Evolutionary conservation across 371 early-diverging fungal genomes (phyloP).

Genomic region (Mortierella sp.): DNA sequence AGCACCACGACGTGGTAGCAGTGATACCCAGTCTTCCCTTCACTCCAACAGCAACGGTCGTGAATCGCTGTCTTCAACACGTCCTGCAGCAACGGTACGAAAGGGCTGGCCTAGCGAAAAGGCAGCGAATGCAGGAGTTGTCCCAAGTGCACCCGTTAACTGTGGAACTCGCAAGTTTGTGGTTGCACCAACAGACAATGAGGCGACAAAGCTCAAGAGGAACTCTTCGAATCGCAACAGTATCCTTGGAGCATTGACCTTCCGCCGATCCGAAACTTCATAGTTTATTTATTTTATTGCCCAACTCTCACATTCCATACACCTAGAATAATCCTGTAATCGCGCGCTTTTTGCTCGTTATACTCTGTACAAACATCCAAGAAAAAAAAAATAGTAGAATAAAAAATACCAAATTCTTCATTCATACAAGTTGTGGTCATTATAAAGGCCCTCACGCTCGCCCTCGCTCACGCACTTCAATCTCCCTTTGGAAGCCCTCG

Average conservation of each 20-base stretch:
- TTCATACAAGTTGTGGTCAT: no score
- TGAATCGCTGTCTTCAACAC: slow-evolving; percentile 35
- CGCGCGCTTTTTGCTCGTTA: neutral
- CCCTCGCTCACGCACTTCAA: no score
- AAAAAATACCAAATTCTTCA: neutral
- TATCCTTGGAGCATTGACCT: slow-evolving; percentile 38
- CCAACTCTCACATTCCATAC: no score
- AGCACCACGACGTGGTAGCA: slow-evolving; percentile 35
- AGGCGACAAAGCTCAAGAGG: slow-evolving; percentile 39
- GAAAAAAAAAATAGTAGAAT: neutral
- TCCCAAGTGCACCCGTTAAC: slow-evolving; percentile 35
- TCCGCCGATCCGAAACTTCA: slow-evolving; percentile 47
- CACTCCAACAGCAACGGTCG: slow-evolving; percentile 36
- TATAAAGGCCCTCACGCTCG: no score
- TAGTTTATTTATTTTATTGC: slow-evolving; percentile 2
- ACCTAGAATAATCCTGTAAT: neutral
- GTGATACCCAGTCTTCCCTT: slow-evolving; percentile 32
- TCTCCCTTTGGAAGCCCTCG: no score
- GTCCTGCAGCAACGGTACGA: slow-evolving; percentile 49
- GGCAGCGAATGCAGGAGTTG: slow-evolving; percentile 54
- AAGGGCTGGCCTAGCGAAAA: slow-evolving; percentile 59
- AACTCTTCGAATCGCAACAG: slow-evolving; percentile 40
- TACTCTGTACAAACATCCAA: neutral
- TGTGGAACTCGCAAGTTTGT: slow-evolving; percentile 55
- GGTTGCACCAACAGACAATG: slow-evolving; percentile 22